Conservation (phyloP, 1,284 basidiomycete genomes). For the Gastroboletus turbinatus region DNA sequence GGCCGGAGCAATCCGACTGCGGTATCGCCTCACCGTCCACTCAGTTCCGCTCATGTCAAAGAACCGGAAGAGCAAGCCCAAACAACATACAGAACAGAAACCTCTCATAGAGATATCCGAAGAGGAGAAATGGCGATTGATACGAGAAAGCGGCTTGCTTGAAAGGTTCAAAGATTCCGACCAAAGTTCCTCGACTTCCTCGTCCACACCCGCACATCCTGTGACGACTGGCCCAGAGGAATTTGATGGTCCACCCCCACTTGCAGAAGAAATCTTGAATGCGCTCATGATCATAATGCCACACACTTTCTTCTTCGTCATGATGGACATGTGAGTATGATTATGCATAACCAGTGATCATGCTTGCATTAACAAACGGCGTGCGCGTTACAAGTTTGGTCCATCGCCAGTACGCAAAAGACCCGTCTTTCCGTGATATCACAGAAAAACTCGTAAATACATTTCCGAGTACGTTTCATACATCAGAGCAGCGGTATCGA, state of each 20-base stretch:
- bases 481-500: neutral
- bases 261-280: slow-evolving; percentile 70
- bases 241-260: slow-evolving; percentile 40
- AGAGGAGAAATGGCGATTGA: slow-evolving; percentile 75
- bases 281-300: slow-evolving; percentile 63
- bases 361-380: slow-evolving; percentile 3
- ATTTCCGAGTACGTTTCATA: slow-evolving; percentile 60
- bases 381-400: slow-evolving; percentile 51
- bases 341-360: neutral
- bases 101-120: slow-evolving; percentile 55
- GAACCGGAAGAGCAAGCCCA: slow-evolving; percentile 36
- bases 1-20: neutral
- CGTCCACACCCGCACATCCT: neutral
- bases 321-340: slow-evolving; percentile 74
- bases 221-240: slow-evolving; percentile 21
- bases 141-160: slow-evolving; percentile 66
- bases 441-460: slow-evolving; percentile 56
- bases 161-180: slow-evolving; percentile 37
- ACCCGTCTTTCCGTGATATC: slow-evolving; percentile 47
- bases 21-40: neutral
- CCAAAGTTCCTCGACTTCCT: neutral
- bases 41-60: slow-evolving; percentile 35
- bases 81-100: slow-evolving; percentile 16
- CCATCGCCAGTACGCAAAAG: slow-evolving; percentile 71
- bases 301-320: slow-evolving; percentile 63